These are phyloP conservation scores for Capsicum baccatum DNA, from an alignment of 257 asterid genomes.

Conservation along the genomic window DNA sequence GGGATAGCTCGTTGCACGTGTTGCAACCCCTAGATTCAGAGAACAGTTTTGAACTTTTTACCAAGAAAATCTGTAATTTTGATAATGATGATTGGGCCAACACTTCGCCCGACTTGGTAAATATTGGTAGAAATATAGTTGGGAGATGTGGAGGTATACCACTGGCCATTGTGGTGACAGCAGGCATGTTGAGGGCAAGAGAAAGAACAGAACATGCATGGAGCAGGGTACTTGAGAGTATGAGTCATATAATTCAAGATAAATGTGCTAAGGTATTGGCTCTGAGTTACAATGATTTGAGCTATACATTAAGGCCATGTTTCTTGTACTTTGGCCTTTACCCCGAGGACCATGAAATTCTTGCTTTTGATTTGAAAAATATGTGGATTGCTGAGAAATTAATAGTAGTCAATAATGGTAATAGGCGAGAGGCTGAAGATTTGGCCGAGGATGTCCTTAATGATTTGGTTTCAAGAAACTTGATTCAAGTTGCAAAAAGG, in stretches of 20 bases:
- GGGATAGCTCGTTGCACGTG: too few species aligned
- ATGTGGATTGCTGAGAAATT: constrained; percentile 26
- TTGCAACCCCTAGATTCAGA: too few species aligned
- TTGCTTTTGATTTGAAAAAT: not conserved
- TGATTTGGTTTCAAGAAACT: not conserved
- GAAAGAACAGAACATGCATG: too few species aligned
- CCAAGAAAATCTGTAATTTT: too few species aligned
- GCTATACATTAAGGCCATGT: constrained; percentile 14
- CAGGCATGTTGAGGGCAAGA: too few species aligned
- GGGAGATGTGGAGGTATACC: too few species aligned
- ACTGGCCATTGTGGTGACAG: too few species aligned
- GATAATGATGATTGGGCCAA: too few species aligned
- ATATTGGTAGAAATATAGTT: too few species aligned
- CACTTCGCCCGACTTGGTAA: too few species aligned
- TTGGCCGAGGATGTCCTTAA: not conserved
- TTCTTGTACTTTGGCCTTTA: constrained; percentile 27
- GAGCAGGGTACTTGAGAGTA: not conserved
- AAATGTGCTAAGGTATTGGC: constrained; percentile 6
- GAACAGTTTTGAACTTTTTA: too few species aligned
- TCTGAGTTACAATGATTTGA: constrained; percentile 20
- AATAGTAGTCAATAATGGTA: not conserved
- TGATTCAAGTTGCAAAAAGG: not conserved
- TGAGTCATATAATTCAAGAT: not conserved
- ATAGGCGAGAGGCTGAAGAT: not conserved
- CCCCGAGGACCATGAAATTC: constrained; percentile 19